phyloP scores from a whole-genome alignment of 129 eudicot genomes.

The Erigeron canadensis region DNA sequence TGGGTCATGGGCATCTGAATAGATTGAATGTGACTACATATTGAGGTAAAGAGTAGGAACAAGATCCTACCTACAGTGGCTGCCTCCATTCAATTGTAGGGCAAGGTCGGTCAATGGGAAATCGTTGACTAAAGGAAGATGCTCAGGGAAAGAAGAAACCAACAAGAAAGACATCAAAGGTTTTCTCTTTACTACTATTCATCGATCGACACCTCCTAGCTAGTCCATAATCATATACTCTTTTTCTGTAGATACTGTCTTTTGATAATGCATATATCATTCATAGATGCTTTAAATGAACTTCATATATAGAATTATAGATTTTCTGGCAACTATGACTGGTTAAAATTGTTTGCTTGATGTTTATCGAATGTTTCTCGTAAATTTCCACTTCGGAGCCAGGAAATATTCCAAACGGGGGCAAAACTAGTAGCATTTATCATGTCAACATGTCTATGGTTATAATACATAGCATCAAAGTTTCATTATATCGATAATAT shows the following conservation, averaged over 20 bases:
- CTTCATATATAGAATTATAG: neutral
- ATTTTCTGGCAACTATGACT: neutral
- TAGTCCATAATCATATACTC: conserved; percentile 14
- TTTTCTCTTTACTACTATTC: conserved; percentile 11
- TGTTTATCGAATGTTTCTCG: too few relatives aligned
- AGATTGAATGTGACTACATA: conserved; percentile 24
- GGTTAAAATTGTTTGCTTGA: neutral
- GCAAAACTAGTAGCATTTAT: too few relatives aligned
- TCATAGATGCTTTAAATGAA: conserved; percentile 13
- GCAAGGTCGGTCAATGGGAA: conserved; percentile 14
- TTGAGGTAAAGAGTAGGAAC: conserved; percentile 29
- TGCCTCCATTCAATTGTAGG: conserved; percentile 26
- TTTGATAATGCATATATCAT: conserved; percentile 2
- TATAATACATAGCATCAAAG: too few relatives aligned
- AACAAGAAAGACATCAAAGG: conserved; percentile 15
- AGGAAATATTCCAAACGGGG: too few relatives aligned
- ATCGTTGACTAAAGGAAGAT: neutral
- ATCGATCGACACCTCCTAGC: conserved; percentile 14
- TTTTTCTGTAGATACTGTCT: conserved; percentile 1
- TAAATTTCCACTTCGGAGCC: too few relatives aligned
- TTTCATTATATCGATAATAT: too few relatives aligned
- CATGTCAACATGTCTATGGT: too few relatives aligned
- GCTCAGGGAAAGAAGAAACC: conserved; percentile 19
- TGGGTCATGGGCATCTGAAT: conserved; percentile 22
- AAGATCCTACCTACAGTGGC: conserved; percentile 14